Evolutionary conservation across 257 asterid genomes (phyloP).

Genomic region (Galeopsis tetrahit): DNA sequence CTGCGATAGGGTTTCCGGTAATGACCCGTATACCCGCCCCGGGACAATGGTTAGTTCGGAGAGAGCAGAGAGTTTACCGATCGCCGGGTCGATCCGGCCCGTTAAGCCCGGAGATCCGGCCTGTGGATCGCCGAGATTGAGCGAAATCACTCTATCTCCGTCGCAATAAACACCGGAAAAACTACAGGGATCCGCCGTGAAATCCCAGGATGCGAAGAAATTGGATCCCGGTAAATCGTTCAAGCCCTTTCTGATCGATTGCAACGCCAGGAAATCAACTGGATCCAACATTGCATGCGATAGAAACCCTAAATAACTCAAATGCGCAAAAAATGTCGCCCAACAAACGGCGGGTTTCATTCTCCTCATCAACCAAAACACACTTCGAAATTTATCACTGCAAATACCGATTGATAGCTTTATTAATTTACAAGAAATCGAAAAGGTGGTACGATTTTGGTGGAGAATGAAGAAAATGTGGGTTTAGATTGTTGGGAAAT

Average conservation of each 20-base stretch:
- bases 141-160: conserved; percentile 68
- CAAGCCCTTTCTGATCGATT: conserved; percentile 64
- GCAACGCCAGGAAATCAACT: conserved; percentile 82
- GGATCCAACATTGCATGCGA: conserved; percentile 70
- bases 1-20: conserved; percentile 67
- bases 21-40: conserved; percentile 71
- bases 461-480: not conserved
- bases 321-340: conserved; percentile 17
- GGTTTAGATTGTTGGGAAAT: conserved; percentile 7
- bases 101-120: conserved; percentile 88
- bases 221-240: conserved; percentile 82
- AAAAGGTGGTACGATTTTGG: not conserved
- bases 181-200: conserved; percentile 87
- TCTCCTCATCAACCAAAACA: conserved; percentile 3
- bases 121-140: conserved; percentile 90
- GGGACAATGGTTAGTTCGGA: conserved; percentile 86
- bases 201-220: conserved; percentile 84
- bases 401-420: not conserved
- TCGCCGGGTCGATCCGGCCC: conserved; percentile 79
- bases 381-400: not conserved
- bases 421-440: not conserved
- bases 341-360: conserved; percentile 17
- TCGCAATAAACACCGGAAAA: conserved; percentile 80
- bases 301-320: conserved; percentile 25
- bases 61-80: conserved; percentile 73